phyloP scores from a whole-genome alignment of 1,284 basidiomycete species.

The Cutaneotrichosporon mucoides region DNA sequence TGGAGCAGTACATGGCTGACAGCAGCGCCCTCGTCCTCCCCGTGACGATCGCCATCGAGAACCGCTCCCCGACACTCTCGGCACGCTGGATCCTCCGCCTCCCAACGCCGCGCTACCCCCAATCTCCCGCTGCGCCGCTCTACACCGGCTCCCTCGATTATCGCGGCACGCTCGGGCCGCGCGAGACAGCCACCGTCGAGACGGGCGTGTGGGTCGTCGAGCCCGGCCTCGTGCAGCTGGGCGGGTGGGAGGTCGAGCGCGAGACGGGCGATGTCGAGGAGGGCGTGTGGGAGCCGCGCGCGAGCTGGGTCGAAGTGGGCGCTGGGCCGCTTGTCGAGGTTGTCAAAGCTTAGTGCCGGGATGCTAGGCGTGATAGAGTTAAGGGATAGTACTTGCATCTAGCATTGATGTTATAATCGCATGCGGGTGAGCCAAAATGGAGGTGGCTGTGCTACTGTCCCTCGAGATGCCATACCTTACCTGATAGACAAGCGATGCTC shows the following conservation, averaged over 20 bases:
- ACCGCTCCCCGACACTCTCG: constrained; percentile 48
- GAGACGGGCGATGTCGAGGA: constrained; percentile 11
- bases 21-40: constrained; percentile 58
- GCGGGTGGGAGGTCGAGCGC: constrained; percentile 29
- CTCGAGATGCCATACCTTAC: too few relatives aligned
- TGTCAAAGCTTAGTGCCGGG: background rate
- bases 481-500: too few relatives aligned
- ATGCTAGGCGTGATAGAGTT: too few relatives aligned
- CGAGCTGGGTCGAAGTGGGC: constrained; percentile 2
- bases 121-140: background rate
- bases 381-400: background rate
- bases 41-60: constrained; percentile 61
- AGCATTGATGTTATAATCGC: too few relatives aligned
- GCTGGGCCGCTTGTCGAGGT: constrained; percentile 6
- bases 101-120: constrained; percentile 12
- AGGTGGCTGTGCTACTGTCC: too few relatives aligned
- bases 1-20: background rate
- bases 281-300: constrained; percentile 2
- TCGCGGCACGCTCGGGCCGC: constrained; percentile 27
- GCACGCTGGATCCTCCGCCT: constrained; percentile 33
- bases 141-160: constrained; percentile 27
- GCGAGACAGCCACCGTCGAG: constrained; percentile 9
- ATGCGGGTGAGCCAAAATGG: too few relatives aligned
- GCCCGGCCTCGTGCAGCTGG: constrained; percentile 25
- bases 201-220: constrained; percentile 27